Base-by-base conservation (phyloP, 2,329 filamentous ascomycete species). In the Penicillium sp. region DNA sequence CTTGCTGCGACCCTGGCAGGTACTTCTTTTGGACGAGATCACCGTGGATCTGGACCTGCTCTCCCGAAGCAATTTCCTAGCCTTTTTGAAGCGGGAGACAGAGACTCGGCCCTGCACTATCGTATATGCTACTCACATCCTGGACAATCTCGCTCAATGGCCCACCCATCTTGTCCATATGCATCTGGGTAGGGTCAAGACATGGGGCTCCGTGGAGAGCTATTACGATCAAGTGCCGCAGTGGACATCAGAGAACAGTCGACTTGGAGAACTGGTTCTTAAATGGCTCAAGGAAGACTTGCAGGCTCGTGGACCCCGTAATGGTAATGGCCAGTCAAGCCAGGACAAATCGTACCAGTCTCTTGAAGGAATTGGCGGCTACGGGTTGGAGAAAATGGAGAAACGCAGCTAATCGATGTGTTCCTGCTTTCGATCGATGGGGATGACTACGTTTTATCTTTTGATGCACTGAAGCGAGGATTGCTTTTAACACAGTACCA, bases 151-250 rank as follows among this genome's bases (percentile, higher is more conserved):
- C 44, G 90, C 90, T 0, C 84, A 86, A 18, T 98, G 93, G 93
- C 93, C 93, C 6, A 95, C 88, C 1, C 91, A 98, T 72, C 77
- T 98, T 32, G 91, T 95, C 43, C 92, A 97, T 69, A 96, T 98
- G 92, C 86, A 90, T 66, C 70, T 95, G 41, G 93, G 93, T 25
- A 82, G 79, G 54, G 86, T 96, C 55, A 91, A 89, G 76, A 88
- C 95, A 70, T 95, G 86, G 84, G 92, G 90, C 1, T 74, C 76
- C 31, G 82, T 92, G 39, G 83, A 85, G 47, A 74, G 77, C 29
- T 91, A 93, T 73, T 76, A 89, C 44, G 74, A 78, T 35, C 67
- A 74, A 42, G 73, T 75, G 15, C 69, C 72, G 24, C 75, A 81
- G 52, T 72, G 75, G 40, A 74, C 77, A 15, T 69, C 73, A 54